Conservation (phyloP, 23 red algal species). For the Agarophyton chilense region DNA sequence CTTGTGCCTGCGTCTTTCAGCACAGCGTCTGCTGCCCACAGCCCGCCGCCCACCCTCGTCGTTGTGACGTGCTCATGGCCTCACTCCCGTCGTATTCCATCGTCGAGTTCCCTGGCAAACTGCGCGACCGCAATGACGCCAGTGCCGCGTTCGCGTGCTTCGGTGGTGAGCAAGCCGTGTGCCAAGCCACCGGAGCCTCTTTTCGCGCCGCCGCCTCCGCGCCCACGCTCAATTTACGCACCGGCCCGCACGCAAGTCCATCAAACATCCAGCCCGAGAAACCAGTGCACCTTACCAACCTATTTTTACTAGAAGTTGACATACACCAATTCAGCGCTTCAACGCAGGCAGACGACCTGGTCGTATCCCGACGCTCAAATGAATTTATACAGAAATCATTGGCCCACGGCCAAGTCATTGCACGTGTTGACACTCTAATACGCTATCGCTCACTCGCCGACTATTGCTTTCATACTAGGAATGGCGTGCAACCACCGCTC, state of each 20-base stretch:
- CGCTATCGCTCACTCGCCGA: slow-evolving; percentile 37
- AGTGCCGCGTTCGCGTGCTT: slow-evolving; percentile 1
- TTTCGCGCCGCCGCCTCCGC: background rate
- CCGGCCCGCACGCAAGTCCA: background rate
- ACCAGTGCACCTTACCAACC: background rate
- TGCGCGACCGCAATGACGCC: background rate
- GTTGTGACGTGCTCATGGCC: too few species aligned
- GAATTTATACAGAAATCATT: too few species aligned
- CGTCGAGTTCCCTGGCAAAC: slow-evolving; percentile 15
- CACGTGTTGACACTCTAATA: background rate
- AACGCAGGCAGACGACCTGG: too few species aligned
- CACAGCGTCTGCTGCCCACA: background rate
- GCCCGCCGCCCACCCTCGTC: too few species aligned
- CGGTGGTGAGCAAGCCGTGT: too few species aligned
- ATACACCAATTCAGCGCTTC: background rate
- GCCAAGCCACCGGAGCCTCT: background rate
- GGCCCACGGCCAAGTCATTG: background rate
- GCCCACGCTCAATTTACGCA: slow-evolving; percentile 22
- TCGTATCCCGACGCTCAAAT: too few species aligned
- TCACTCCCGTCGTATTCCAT: too few species aligned
- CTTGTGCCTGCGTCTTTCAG: too few species aligned
- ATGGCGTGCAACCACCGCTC: background rate
- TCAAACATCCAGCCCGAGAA: slow-evolving; percentile 42
- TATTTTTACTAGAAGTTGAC: slow-evolving; percentile 14
- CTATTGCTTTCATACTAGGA: slow-evolving; percentile 8